These are phyloP conservation scores for Starmerella floris DNA, from an alignment of 805 yeast species.

Conservation along the genomic window DNA sequence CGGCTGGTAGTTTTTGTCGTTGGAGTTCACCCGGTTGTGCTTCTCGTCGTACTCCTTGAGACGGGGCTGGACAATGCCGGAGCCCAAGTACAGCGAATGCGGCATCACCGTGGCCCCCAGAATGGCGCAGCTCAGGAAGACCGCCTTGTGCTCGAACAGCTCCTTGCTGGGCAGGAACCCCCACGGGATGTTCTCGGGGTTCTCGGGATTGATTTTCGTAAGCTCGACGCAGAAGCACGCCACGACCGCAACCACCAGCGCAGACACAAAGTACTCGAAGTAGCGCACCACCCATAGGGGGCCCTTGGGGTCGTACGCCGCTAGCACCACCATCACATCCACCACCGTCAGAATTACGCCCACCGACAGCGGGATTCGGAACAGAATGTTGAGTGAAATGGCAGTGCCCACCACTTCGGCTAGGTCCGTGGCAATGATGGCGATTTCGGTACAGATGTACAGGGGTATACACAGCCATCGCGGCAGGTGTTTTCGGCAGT, in stretches of 20 bases:
- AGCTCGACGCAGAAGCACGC: conserved; percentile 62
- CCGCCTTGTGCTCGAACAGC: conserved; percentile 47
- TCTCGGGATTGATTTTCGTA: conserved; percentile 34
- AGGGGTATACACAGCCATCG: conserved; percentile 47
- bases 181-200: conserved; percentile 38
- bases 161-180: conserved; percentile 65
- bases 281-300: conserved; percentile 59
- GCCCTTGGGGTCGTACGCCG: conserved; percentile 69
- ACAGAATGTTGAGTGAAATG: conserved; percentile 63
- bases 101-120: conserved; percentile 96
- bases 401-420: conserved; percentile 95
- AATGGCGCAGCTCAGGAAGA: conserved; percentile 67
- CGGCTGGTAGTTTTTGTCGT: conserved; percentile 40
- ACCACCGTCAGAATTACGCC: conserved; percentile 72
- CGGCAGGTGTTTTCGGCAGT: conserved; percentile 62
- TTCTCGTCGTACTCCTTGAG: conserved; percentile 57
- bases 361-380: conserved; percentile 53
- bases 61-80: conserved; percentile 78
- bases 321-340: conserved; percentile 64
- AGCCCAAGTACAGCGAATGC: conserved; percentile 71
- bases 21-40: conserved; percentile 22
- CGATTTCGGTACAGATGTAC: conserved; percentile 66
- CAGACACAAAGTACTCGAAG: conserved; percentile 63
- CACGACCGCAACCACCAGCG: conserved; percentile 60
- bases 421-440: conserved; percentile 81